A percentile compares a stretch with the other conserved stretches of the same genome.
Conservation (phyloP, 2,329 filamentous ascomycete genomes). For the Diaporthe eres region DNA sequence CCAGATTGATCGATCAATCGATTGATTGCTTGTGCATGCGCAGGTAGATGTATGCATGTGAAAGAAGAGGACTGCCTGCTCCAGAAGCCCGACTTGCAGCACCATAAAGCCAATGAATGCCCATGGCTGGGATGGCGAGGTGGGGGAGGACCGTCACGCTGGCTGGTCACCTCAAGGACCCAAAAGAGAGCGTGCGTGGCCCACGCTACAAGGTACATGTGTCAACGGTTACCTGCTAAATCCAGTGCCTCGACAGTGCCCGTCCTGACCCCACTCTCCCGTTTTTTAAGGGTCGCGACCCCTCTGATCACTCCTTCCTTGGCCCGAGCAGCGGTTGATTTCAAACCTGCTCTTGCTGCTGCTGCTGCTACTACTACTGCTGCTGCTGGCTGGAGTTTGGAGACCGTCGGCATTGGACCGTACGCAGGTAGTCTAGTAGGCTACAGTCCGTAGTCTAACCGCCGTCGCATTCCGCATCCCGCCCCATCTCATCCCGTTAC, state of each 20-base stretch:
- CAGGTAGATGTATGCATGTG: not conserved
- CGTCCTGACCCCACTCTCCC: slow-evolving; percentile 22
- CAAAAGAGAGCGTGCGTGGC: not conserved
- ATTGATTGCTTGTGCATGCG: slow-evolving; percentile 1
- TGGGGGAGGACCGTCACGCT: not conserved
- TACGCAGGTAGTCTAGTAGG: not conserved
- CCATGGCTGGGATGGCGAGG: not conserved
- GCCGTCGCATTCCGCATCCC: slow-evolving; percentile 21
- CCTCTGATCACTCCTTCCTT: slow-evolving; percentile 18
- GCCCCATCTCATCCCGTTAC: not conserved
- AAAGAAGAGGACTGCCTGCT: not conserved
- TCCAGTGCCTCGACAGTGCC: not conserved
- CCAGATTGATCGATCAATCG: slow-evolving; percentile 10
- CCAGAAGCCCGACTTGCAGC: not conserved
- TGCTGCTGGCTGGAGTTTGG: not conserved
- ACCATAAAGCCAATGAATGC: not conserved
- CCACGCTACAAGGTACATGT: not conserved
- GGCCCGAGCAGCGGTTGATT: slow-evolving; percentile 1
- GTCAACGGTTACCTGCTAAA: not conserved
- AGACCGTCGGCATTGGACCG: not conserved
- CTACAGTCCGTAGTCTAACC: not conserved
- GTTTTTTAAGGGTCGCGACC: slow-evolving; percentile 24
- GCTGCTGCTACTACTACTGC: not conserved
- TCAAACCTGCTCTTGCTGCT: slow-evolving; percentile 13
- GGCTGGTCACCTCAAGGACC: not conserved